These are phyloP conservation scores for Sisymbrium irio DNA, from an alignment of 345 rosid genomes.

Conservation along the genomic window DNA sequence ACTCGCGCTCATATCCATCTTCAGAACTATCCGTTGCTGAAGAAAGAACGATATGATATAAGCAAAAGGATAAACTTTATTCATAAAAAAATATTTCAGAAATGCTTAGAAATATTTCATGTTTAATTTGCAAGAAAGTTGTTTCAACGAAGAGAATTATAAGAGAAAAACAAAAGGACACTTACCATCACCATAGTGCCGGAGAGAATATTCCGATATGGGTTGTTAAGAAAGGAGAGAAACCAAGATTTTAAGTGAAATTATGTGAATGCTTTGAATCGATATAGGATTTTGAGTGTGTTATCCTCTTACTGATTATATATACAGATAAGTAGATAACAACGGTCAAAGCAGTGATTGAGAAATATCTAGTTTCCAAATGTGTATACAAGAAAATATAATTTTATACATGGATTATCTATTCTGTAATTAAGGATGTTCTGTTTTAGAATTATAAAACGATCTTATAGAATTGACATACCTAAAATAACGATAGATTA, in stretches of 20 bases:
- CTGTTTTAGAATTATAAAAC: not conserved
- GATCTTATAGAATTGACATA: not conserved
- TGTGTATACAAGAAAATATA: not conserved
- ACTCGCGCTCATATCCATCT: conserved; percentile 17
- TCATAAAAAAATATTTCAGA: not conserved
- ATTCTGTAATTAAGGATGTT: not conserved
- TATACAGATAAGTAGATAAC: not conserved
- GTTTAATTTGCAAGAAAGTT: not conserved
- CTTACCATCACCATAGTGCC: not conserved
- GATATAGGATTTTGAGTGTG: not conserved
- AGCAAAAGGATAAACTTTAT: not conserved
- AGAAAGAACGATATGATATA: not conserved
- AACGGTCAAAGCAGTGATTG: not conserved
- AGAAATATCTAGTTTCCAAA: not conserved
- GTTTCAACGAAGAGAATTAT: not conserved
- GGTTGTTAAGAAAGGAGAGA: not conserved
- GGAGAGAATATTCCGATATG: not conserved
- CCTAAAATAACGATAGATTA: not conserved
- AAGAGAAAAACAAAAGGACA: not conserved
- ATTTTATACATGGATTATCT: not conserved
- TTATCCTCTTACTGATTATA: not conserved
- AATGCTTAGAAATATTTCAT: not conserved
- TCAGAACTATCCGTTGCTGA: conserved; percentile 35
- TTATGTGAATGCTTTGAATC: not conserved
- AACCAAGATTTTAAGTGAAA: not conserved